Evolutionary conservation across 23 red algal species (phyloP).

Genomic region (Agarophyton chilense): DNA sequence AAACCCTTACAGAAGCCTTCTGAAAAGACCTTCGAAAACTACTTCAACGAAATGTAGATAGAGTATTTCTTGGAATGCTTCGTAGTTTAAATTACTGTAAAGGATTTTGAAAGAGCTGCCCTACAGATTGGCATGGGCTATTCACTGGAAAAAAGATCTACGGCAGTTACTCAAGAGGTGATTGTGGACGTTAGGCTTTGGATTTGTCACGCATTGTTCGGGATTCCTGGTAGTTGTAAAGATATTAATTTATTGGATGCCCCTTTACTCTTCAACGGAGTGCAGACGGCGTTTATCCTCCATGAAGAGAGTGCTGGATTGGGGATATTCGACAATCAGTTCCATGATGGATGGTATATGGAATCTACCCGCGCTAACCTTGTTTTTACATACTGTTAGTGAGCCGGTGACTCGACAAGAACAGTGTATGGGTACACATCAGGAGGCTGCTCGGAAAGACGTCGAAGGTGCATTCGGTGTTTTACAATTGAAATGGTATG

Average conservation of each 20-base stretch:
- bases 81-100: slow-evolving; percentile 49
- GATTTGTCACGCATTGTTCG: slow-evolving; percentile 61
- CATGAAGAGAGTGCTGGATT: background rate
- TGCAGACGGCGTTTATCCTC: slow-evolving; percentile 10
- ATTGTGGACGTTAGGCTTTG: slow-evolving; percentile 28
- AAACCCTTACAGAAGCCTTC: slow-evolving; percentile 7
- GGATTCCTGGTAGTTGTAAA: slow-evolving; percentile 30
- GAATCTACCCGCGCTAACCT: slow-evolving; percentile 38
- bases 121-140: slow-evolving; percentile 42
- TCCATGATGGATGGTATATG: slow-evolving; percentile 13
- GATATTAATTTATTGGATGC: slow-evolving; percentile 41
- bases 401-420: background rate
- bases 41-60: background rate
- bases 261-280: background rate
- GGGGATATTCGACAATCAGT: background rate
- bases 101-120: slow-evolving; percentile 30
- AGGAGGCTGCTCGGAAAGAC: slow-evolving; percentile 43
- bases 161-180: slow-evolving; percentile 20
- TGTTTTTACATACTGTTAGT: slow-evolving; percentile 13
- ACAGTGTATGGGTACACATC: background rate
- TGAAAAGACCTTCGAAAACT: background rate
- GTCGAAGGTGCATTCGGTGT: slow-evolving; percentile 55
- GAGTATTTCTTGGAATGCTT: slow-evolving; percentile 28
- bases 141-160: slow-evolving; percentile 22
- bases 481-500: slow-evolving; percentile 18